phyloP scores from a whole-genome alignment of 78 protist species.

The slime mould (Dictyostelium discoideum) region DNA sequence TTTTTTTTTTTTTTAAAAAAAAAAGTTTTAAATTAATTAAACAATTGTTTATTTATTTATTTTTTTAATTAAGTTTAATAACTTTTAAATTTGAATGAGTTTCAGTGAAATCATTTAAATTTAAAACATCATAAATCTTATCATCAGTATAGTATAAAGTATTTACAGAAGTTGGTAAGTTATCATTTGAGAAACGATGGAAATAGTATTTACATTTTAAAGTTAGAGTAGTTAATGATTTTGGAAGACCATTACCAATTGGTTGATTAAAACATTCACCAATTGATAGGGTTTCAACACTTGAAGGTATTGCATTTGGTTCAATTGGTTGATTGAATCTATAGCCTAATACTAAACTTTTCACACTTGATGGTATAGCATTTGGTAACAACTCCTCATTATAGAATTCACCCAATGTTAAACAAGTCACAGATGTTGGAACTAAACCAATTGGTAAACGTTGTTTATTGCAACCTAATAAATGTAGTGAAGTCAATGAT shows the following conservation, averaged over 20 bases:
- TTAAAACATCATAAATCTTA: slow-evolving; percentile 2
- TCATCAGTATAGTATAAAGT: not conserved
- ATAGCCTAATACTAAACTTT: not conserved
- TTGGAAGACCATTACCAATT: not conserved
- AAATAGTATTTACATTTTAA: not conserved
- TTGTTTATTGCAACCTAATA: not conserved
- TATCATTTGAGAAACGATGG: not conserved
- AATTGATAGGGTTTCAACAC: not conserved
- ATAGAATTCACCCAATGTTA: not conserved
- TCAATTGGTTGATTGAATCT: not conserved
- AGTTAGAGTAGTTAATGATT: not conserved
- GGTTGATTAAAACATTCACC: slow-evolving; percentile 4
- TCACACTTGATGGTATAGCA: not conserved
- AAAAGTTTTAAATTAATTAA: no score
- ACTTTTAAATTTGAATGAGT: not conserved
- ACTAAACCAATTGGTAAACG: not conserved
- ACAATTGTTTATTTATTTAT: no score
- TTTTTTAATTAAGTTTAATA: not conserved
- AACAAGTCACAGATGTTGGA: not conserved
- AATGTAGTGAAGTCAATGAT: not conserved
- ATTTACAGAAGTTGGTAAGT: not conserved
- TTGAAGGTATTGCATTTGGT: not conserved
- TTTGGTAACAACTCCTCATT: not conserved
- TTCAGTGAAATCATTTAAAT: slow-evolving; percentile 3
- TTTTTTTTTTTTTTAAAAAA: no score